phyloP scores from a whole-genome alignment of 768 basidiomycete genomes.

The Russula earlei region DNA sequence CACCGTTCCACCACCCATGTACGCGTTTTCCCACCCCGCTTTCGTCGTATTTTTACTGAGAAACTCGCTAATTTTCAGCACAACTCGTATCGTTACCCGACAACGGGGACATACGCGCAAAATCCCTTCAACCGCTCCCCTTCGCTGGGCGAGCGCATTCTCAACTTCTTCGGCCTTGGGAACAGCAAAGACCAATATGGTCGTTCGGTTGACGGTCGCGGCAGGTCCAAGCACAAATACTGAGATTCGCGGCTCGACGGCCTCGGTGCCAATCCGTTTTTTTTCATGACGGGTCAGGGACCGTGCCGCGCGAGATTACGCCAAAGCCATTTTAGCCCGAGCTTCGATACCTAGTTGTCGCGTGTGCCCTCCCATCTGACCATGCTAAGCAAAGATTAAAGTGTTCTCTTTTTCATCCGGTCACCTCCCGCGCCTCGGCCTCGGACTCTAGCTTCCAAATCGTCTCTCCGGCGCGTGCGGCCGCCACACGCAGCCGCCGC shows the following conservation, averaged over 20 bases:
- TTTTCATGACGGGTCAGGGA: slow-evolving; percentile 7
- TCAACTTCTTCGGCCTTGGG: slow-evolving; percentile 30
- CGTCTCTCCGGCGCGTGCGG: slow-evolving; percentile 4
- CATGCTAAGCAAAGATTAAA: neutral
- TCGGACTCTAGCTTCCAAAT: slow-evolving; percentile 2
- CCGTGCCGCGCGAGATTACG: slow-evolving; percentile 3
- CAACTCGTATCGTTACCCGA: slow-evolving; percentile 2
- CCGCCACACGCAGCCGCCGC: slow-evolving; percentile 3
- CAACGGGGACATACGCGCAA: slow-evolving; percentile 2
- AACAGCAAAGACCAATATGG: slow-evolving; percentile 38
- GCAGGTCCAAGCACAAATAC: slow-evolving; percentile 1
- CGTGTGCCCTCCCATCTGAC: slow-evolving; percentile 6
- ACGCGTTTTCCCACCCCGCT: neutral
- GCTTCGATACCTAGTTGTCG: slow-evolving; percentile 10
- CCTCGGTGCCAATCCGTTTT: slow-evolving; percentile 2
- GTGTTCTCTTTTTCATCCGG: slow-evolving; percentile 6
- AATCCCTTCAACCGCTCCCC: slow-evolving; percentile 9
- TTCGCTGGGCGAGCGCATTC: slow-evolving; percentile 32
- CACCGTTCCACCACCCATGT: slow-evolving; percentile 14
- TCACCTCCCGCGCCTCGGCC: slow-evolving; percentile 2
- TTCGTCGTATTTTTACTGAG: neutral
- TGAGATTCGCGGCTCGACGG: neutral
- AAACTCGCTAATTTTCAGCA: neutral
- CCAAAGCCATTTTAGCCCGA: slow-evolving; percentile 9
- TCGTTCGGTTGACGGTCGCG: slow-evolving; percentile 22